Percentiles rank a stretch among this genome's conserved stretches.
phyloP scores from a whole-genome alignment of 352 stramenopile genomes.

The Globisporangium nagaii region DNA sequence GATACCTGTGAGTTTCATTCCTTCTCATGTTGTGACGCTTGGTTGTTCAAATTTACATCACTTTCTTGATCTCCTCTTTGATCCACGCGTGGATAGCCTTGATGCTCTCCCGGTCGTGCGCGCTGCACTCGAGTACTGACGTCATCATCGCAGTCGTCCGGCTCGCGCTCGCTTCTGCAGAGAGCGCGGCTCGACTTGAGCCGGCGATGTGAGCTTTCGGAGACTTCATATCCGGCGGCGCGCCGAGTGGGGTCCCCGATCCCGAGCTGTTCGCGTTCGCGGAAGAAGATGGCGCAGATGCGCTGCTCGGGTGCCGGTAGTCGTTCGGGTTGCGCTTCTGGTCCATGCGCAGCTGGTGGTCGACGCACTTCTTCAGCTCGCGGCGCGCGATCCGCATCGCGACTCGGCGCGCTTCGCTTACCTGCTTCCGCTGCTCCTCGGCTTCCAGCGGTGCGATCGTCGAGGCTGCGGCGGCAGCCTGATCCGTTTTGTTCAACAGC shows the following conservation, averaged over 20 bases:
- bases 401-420: constrained; percentile 15
- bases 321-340: constrained; percentile 26
- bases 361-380: constrained; percentile 43
- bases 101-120: constrained; percentile 38
- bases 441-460: neutral
- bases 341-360: constrained; percentile 41
- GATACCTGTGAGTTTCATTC: no score
- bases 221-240: neutral
- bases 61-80: constrained; percentile 42
- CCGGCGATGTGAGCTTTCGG: neutral
- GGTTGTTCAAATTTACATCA: constrained; percentile 8
- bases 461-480: constrained; percentile 1
- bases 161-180: constrained; percentile 13
- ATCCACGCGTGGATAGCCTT: constrained; percentile 28
- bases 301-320: neutral
- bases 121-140: constrained; percentile 39
- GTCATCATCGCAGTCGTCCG: constrained; percentile 30
- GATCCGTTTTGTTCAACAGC: constrained; percentile 57
- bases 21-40: no score
- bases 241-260: neutral
- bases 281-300: neutral
- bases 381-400: constrained; percentile 28
- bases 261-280: neutral
- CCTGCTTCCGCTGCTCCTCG: constrained; percentile 19
- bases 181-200: neutral